Base-by-base conservation (phyloP, 805 yeast genomes). In the Kodamaea nitidulidarum region DNA sequence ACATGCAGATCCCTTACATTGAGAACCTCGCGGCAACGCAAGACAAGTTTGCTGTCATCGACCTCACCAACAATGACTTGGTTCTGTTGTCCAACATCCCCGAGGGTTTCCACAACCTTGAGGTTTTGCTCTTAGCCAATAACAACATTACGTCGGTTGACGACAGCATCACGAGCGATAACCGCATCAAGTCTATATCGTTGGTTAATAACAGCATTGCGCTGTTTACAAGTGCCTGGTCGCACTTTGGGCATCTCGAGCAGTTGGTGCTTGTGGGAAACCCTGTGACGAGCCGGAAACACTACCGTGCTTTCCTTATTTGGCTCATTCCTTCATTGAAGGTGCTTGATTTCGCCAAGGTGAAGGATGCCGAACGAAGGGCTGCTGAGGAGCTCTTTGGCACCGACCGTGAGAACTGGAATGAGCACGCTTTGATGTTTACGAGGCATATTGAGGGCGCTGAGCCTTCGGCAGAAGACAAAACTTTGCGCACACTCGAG, bases 21-120 rank as follows among this genome's bases (percentile, higher is more conserved):
- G 73, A 68, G 40, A 66, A 63, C 40, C 52, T 68, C 17, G 61
- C 60, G 6, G 47, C 50, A 27, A 53, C 64, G 8, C 50, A 55
- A 27, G 58, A 60, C 41, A 49, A 48, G 31, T 61, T 61, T 55
- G 81, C 71, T 43, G 76, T 71, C 11, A 60, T 91, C 2, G 97
- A 91, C 56, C 54, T 91, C 22, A 77, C 91, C 1, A 81, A 83
- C 52, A 91, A 91, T 59, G 81, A 77, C 24, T 61, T 91, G n/a
- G 59, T 70, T 1, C 68, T 67, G 2, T 47, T 91, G 4, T 69
- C 73, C 11, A 68, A 65, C 51, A 67, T 75, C 26, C 86, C 81
- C 0, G 15, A 52, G 3, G 39, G 30, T 7, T 44, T 73, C 29
- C 36, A 39, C 22, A 71, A 69, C 28, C 51, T 75, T 36, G 70